Base-by-base conservation (phyloP, 2,329 filamentous ascomycete species). In the Alternaria atra region DNA sequence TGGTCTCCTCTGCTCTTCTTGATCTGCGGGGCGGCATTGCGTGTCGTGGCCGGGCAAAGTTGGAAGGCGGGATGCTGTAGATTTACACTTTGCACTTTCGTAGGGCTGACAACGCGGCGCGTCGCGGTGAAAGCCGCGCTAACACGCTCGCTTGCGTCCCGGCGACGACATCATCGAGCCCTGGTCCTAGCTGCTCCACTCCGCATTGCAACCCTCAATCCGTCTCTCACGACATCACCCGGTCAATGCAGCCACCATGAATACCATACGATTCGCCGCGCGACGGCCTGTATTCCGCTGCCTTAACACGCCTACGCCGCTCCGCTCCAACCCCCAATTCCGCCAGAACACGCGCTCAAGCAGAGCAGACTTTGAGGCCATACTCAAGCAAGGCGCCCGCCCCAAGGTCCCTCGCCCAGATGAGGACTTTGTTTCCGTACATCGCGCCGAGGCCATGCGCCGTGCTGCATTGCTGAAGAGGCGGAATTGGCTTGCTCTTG, bases 401-500 rank as follows among this genome's bases (percentile, higher is more conserved):
- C 59, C 54, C 47, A 63, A 48, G 51, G 58, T 27, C 54, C 61
- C 51, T 44, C 68, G 48, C 25, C 54, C 61, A 27, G 69, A 72
- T 47, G 64, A 70, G 51, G 73, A 80, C 54, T 59, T 70, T 20
- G 67, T 79, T 48, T 77, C 75, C 0, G 50, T 77, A 5, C 77
- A 79, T 60, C 76, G 77, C 48, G 70, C 68, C 6, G 70, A 79
- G 39, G 70, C 69, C 2, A 58, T 74, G 5, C 71, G 72, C n/a
- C 69, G 73, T 1, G 73, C 73, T 13, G 59, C 71, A 7, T 58
- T 67, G n/a, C 65, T 69, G 13, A 65, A 67, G 44, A 63, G 68
- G 56, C 62, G 73, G 30, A 79, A 79, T 39, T 76, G 74, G 70
- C 72, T 77, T 1, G 71, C 71, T 4, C 60, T 77, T 4, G 78